Evolutionary conservation across 1,139 yeast species (phyloP), one percentile per base, ranked within the genome.

Genomic region (Yamadazyma friedrichii): DNA sequence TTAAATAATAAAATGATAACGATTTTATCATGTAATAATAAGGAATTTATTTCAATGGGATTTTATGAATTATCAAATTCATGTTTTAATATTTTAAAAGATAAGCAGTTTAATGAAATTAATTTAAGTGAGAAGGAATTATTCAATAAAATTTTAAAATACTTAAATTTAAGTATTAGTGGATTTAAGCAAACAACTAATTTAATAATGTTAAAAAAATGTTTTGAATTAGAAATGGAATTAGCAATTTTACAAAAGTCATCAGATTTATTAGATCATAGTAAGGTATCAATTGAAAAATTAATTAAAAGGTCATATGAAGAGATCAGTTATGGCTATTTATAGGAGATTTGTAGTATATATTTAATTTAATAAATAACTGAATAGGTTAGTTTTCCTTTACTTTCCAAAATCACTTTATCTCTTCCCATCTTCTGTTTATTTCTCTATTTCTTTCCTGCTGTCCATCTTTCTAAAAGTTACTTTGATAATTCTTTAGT

Each of bases 81-180:
- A 26, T 59, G 61, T 45, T 56, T 49, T 34, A 49, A 52, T 30
- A 51, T 58, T 5, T 41, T 58, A 17, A 46, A 59, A 15, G 44
- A 46, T 13, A 34, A 50, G 11, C 36, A 32, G 27, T 35, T 8
- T 6, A 42, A 15, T 5, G 40, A 16, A 32, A 31, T 12, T 17
- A 35, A 5, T 24, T 31, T 26, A 4, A 31, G 36, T 9, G 46
- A 50, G 2, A 51, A 48, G 29, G 46, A 44, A 10, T 36, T 52
- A 12, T 60, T 67, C 45, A 55, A 51, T 31, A 53, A 51, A 34
- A 58, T 68, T 8, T 47, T 75, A 4, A 61, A 65, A 32, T 67
- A 56, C 42, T 55, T 76, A 40, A 70, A 72, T 40, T 47, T 59
- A 4, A 58, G 80, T 12, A 66, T 78, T n/a, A 55, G 61, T 4